Percentiles rank a stretch among this genome's conserved stretches.
These are phyloP conservation scores for Phytophthora rubi DNA, from an alignment of 352 stramenopile genomes.

Conservation along the genomic window DNA sequence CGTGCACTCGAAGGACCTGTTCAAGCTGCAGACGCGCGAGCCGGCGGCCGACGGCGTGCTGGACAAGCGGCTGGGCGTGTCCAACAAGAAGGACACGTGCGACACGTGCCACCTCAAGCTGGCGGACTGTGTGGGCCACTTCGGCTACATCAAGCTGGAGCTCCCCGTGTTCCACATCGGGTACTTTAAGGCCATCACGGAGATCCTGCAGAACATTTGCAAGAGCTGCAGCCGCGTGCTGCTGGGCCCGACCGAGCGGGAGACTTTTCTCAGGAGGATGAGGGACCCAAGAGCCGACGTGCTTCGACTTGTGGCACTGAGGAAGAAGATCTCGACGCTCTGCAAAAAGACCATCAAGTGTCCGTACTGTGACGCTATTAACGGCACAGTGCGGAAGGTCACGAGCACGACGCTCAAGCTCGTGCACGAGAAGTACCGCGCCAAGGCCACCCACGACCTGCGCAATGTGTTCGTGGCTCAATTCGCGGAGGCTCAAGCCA, in stretches of 20 bases:
- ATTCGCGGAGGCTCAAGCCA: conserved; percentile 75
- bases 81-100: conserved; percentile 97
- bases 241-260: conserved; percentile 90
- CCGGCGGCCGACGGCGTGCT: conserved; percentile 94
- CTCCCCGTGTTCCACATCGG: conserved; percentile 99
- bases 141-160: conserved; percentile 98
- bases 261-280: conserved; percentile 90
- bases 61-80: conserved; percentile 97
- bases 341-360: conserved; percentile 98
- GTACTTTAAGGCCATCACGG: conserved; percentile 99
- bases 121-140: conserved; percentile 98
- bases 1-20: conserved; percentile 95
- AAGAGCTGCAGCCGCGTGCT: conserved; percentile 96
- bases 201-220: conserved; percentile 99
- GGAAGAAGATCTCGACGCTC: conserved; percentile 96
- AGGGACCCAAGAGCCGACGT: conserved; percentile 81
- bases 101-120: conserved; percentile 93
- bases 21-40: conserved; percentile 95
- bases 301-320: conserved; percentile 72
- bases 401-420: conserved; percentile 97
- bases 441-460: conserved; percentile 84
- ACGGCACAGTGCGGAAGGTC: conserved; percentile 99
- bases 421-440: conserved; percentile 97
- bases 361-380: conserved; percentile 95
- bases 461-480: conserved; percentile 87